Evolutionary conservation across 495 filamentous ascomycete genomes (phyloP).

Genomic region (Aspergillus hancockii): DNA sequence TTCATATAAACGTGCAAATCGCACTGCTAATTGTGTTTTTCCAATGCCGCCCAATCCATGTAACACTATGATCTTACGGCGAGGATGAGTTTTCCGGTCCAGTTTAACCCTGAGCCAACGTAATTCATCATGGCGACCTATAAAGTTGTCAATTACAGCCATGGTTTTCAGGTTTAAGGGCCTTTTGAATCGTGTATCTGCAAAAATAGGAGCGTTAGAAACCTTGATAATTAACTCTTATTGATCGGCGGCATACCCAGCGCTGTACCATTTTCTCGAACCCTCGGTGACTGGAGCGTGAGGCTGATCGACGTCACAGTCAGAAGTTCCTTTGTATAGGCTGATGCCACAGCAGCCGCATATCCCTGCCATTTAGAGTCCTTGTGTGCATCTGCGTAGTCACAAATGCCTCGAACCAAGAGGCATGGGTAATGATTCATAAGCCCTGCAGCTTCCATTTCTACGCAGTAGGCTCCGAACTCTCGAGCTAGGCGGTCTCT

Average conservation of each 20-base stretch:
- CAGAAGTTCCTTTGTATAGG: constrained; percentile 21
- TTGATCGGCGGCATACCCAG: neutral
- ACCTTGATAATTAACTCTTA: neutral
- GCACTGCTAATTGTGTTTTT: constrained; percentile 31
- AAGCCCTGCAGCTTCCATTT: constrained; percentile 50
- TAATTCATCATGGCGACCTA: neutral
- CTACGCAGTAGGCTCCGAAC: constrained; percentile 30
- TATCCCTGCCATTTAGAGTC: constrained; percentile 43
- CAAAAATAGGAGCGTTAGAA: neutral
- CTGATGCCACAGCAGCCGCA: constrained; percentile 38
- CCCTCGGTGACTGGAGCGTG: neutral
- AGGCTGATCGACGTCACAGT: neutral
- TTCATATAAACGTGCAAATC: neutral
- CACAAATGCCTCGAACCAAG: constrained; percentile 43
- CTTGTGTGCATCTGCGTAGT: constrained; percentile 47
- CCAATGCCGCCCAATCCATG: constrained; percentile 32
- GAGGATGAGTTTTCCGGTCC: neutral
- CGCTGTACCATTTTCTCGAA: neutral
- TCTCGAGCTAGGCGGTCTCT: constrained; percentile 23
- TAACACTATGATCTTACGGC: constrained; percentile 5
- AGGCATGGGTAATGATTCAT: constrained; percentile 40
- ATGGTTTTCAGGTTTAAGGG: neutral
- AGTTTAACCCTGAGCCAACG: neutral
- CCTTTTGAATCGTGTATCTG: neutral
- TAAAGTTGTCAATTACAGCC: neutral